phyloP scores from a whole-genome alignment of 257 asterid genomes.

The Rhazya stricta region DNA sequence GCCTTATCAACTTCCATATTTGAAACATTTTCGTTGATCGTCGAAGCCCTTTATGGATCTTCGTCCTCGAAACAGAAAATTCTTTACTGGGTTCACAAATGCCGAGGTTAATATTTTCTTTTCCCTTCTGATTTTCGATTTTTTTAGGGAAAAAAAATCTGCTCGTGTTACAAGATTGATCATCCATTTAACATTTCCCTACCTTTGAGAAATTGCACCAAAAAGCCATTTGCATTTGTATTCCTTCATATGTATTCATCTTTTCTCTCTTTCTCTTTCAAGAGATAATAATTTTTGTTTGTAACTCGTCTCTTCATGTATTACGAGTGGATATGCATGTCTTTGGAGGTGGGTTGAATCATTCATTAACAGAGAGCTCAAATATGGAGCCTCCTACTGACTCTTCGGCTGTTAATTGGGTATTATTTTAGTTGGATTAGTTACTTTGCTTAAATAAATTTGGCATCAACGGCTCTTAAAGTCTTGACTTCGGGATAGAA shows the following conservation, averaged over 20 bases:
- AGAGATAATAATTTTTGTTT: background rate
- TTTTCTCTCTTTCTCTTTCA: background rate
- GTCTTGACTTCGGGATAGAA: background rate
- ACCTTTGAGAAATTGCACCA: background rate
- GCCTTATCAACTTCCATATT: background rate
- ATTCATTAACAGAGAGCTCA: too few species aligned
- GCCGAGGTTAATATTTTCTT: constrained; percentile 45
- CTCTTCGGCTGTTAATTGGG: background rate
- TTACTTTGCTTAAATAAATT: too few species aligned
- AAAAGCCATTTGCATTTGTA: background rate
- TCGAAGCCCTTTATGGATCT: constrained; percentile 18
- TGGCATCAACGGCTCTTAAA: background rate
- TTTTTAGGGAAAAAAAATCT: background rate
- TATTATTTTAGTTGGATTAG: background rate
- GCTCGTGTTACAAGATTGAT: background rate
- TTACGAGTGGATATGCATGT: background rate
- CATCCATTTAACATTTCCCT: background rate
- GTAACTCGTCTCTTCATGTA: background rate
- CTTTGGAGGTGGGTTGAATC: background rate
- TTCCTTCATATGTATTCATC: background rate
- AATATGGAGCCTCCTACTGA: background rate
- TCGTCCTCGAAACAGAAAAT: constrained; percentile 48
- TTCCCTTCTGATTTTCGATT: background rate
- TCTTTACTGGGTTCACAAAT: constrained; percentile 59
- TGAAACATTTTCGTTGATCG: background rate